Percentiles rank a stretch among this genome's conserved stretches.
Conservation (phyloP, 2,329 filamentous ascomycete genomes). For the Clarireedia homoeocarpa region DNA sequence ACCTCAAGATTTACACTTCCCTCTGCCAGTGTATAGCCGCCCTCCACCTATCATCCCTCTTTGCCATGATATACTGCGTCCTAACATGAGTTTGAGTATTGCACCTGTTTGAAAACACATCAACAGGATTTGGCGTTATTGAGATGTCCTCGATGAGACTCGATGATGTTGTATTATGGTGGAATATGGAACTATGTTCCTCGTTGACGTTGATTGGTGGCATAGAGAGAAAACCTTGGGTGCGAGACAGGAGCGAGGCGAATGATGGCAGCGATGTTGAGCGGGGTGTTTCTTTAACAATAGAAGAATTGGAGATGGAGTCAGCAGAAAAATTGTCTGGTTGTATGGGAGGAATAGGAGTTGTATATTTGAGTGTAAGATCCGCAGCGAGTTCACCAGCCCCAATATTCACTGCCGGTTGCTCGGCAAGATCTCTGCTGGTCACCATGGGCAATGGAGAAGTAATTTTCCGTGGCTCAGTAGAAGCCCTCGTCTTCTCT, state of each 20-base stretch:
- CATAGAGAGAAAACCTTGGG: not conserved
- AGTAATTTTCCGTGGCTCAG: no score
- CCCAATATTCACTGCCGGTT: no score
- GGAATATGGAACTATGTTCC: no score
- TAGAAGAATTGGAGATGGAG: no score
- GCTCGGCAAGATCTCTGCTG: no score
- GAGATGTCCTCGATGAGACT: constrained; percentile 14
- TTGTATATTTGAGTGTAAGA: no score
- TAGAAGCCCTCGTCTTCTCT: not conserved
- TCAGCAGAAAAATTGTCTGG: not conserved
- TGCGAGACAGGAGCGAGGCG: not conserved
- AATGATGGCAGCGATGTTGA: not conserved
- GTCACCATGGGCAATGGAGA: no score
- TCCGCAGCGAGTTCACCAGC: no score
- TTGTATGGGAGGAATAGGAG: no score
- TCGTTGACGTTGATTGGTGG: no score
- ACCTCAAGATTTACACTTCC: not conserved
- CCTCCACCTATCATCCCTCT: constrained; percentile 4
- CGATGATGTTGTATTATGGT: not conserved
- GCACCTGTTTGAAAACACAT: not conserved
- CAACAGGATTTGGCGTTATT: not conserved
- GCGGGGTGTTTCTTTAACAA: not conserved
- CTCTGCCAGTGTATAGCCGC: not conserved
- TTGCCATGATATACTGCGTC: constrained; percentile 11
- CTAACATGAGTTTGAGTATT: not conserved